These are phyloP conservation scores for Skeletonema tropicum DNA, from an alignment of 108 stramenopile genomes.

Conservation along the genomic window DNA sequence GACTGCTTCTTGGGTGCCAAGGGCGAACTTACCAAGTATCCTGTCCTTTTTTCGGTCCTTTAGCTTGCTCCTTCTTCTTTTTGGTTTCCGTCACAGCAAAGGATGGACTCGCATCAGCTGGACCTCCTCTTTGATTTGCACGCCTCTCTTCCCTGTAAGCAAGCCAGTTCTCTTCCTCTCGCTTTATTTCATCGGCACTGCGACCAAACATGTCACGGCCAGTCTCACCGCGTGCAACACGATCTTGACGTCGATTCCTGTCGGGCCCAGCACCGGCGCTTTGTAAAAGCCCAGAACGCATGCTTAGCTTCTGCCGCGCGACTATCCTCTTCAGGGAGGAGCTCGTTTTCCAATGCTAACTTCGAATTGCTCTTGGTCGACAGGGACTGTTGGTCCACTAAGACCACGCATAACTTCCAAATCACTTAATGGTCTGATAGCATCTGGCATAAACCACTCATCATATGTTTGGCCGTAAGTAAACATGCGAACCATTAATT, in stretches of 20 bases:
- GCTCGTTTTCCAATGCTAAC: conserved; percentile 51
- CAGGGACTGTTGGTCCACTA: conserved; percentile 66
- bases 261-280: conserved; percentile 43
- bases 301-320: conserved; percentile 4
- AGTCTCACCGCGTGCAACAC: conserved; percentile 57
- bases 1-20: background rate
- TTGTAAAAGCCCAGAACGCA: conserved; percentile 40
- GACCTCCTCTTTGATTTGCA: conserved; percentile 34
- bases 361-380: conserved; percentile 67
- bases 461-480: conserved; percentile 81
- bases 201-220: conserved; percentile 57
- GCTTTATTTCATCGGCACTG: conserved; percentile 48
- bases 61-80: conserved; percentile 24
- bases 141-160: conserved; percentile 75
- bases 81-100: conserved; percentile 6
- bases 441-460: conserved; percentile 79
- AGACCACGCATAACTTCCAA: conserved; percentile 69
- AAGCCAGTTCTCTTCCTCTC: conserved; percentile 74
- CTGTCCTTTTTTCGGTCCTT: conserved; percentile 26
- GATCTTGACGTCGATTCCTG: conserved; percentile 75
- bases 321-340: conserved; percentile 21
- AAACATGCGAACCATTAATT: conserved; percentile 71
- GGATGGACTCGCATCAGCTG: conserved; percentile 16
- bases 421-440: conserved; percentile 70
- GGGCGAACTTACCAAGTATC: conserved; percentile 31